These are phyloP conservation scores for Amanita pseudoporphyria DNA, from an alignment of 768 basidiomycete genomes.

Conservation along the genomic window DNA sequence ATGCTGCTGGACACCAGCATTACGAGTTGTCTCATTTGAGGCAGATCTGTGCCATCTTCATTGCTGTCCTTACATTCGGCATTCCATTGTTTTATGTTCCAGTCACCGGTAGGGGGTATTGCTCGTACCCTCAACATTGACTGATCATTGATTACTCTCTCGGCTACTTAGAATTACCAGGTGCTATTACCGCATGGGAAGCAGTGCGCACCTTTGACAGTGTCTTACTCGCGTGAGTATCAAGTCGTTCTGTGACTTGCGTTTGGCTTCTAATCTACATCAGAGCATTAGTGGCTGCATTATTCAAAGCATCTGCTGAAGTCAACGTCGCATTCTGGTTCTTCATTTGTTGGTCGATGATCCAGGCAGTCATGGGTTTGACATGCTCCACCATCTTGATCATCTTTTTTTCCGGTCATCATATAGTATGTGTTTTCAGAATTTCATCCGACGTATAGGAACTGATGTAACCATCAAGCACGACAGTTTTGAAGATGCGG, in stretches of 20 bases:
- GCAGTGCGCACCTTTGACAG: background rate
- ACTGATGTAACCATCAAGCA: background rate
- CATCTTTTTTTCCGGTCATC: background rate
- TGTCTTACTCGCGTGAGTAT: slow-evolving; percentile 1
- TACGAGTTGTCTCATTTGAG: no score
- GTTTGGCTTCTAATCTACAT: background rate
- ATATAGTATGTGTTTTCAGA: background rate
- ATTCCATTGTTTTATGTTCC: no score
- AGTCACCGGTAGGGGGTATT: no score
- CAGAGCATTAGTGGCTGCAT: background rate
- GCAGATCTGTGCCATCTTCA: no score
- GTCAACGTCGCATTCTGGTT: background rate
- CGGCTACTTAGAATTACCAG: no score
- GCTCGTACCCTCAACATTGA: no score
- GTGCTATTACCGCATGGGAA: no score
- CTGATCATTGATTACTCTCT: no score
- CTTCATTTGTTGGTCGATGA: background rate
- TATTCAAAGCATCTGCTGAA: background rate
- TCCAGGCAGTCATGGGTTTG: background rate
- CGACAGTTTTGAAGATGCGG: background rate
- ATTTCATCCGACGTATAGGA: background rate
- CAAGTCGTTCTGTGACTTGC: background rate
- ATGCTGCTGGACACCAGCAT: no score
- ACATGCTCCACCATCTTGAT: background rate
- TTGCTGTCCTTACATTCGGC: no score